phyloP scores from a whole-genome alignment of 805 yeast genomes.

The Ogataea glucozyma region DNA sequence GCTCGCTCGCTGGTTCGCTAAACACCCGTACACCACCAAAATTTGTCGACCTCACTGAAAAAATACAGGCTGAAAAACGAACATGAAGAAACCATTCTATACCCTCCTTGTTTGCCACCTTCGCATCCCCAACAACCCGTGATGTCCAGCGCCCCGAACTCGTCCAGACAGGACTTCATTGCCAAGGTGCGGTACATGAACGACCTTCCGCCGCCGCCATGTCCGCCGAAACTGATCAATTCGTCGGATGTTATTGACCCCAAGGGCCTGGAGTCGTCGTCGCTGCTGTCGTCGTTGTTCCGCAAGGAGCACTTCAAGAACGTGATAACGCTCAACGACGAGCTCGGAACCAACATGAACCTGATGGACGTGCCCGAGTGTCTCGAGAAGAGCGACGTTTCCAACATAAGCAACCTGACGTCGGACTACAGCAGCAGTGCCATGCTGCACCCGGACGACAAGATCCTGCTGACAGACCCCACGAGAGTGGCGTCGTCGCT shows the following conservation, averaged over 20 bases:
- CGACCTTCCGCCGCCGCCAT: conserved; percentile 88
- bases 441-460: conserved; percentile 75
- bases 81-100: too few relatives aligned
- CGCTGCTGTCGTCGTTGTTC: conserved; percentile 67
- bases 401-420: conserved; percentile 33
- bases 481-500: conserved; percentile 48
- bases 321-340: conserved; percentile 57
- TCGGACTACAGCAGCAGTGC: conserved; percentile 26
- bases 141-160: conserved; percentile 15
- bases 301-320: conserved; percentile 71
- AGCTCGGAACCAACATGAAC: conserved; percentile 76
- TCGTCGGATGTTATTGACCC: conserved; percentile 37
- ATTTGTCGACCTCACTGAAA: too few relatives aligned
- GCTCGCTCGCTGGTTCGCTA: too few relatives aligned
- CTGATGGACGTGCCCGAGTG: conserved; percentile 64
- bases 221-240: conserved; percentile 82
- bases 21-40: too few relatives aligned
- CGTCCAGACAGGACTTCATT: conserved; percentile 66
- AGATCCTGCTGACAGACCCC: conserved; percentile 78
- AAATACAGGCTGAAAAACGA: too few relatives aligned
- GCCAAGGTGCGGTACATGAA: conserved; percentile 84
- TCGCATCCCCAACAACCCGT: background rate
- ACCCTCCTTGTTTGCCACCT: too few relatives aligned
- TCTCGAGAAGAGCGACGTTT: conserved; percentile 48
- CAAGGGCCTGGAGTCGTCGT: conserved; percentile 47